Percentiles rank a stretch among this genome's conserved stretches.
phyloP scores from a whole-genome alignment of 208 protist genomes.

The Trypanosoma platydactyli region DNA sequence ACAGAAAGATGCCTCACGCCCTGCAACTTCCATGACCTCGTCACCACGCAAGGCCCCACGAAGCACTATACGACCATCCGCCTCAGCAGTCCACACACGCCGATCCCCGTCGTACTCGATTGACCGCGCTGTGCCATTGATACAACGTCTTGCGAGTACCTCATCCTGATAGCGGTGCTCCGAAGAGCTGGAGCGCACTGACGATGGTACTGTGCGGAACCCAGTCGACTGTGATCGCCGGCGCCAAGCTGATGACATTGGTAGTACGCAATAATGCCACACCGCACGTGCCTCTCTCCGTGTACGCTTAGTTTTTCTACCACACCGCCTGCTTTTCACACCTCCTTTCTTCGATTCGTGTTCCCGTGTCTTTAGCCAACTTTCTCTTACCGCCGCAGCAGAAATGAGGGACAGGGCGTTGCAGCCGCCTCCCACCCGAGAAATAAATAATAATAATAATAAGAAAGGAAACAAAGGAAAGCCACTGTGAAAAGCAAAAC shows the following conservation, averaged over 20 bases:
- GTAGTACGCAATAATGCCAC: constrained; percentile 3
- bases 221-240: background rate
- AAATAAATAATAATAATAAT: constrained; percentile 4
- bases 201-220: background rate
- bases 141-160: constrained; percentile 28
- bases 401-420: too few relatives aligned
- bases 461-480: constrained; percentile 3
- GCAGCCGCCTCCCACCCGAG: background rate
- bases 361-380: too few relatives aligned
- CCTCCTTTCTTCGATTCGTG: too few relatives aligned
- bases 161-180: constrained; percentile 38
- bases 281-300: too few relatives aligned
- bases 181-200: constrained; percentile 18
- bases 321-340: too few relatives aligned
- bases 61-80: constrained; percentile 51
- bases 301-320: too few relatives aligned
- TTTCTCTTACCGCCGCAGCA: too few relatives aligned
- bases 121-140: constrained; percentile 46
- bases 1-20: constrained; percentile 13
- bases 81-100: constrained; percentile 67
- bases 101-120: constrained; percentile 48
- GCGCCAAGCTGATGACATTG: background rate
- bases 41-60: constrained; percentile 36
- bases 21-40: constrained; percentile 4
- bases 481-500: background rate